phyloP scores from a whole-genome alignment of 768 basidiomycete species.

The Dictyophora rubrovolvata region DNA sequence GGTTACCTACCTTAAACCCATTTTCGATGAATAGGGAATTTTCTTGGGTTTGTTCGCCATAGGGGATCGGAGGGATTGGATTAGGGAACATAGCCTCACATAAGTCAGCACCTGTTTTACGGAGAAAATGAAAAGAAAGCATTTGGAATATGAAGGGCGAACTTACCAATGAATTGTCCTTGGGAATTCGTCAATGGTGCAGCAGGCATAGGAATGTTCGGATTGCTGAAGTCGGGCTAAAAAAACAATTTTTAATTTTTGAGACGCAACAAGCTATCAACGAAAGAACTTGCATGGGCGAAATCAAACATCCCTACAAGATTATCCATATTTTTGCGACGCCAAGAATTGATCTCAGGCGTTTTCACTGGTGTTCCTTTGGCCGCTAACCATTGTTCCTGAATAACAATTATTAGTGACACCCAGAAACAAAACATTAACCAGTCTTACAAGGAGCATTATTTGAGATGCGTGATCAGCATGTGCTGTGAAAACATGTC shows the following conservation, averaged over 20 bases:
- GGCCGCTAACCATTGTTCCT: conserved; percentile 13
- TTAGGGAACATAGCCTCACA: not conserved
- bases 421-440: not conserved
- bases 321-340: conserved; percentile 8
- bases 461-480: conserved; percentile 10
- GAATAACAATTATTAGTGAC: not conserved
- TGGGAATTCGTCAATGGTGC: not conserved
- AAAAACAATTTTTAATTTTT: not conserved
- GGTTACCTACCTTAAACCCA: not conserved
- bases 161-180: not conserved
- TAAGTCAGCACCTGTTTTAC: not conserved
- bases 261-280: not conserved
- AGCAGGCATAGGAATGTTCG: not conserved
- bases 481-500: conserved; percentile 11
- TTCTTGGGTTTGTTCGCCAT: not conserved
- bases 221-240: not conserved
- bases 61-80: not conserved
- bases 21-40: conserved; percentile 4
- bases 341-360: conserved; percentile 1
- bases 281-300: not conserved
- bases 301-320: conserved; percentile 10
- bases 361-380: conserved; percentile 3
- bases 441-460: conserved; percentile 1
- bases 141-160: not conserved
- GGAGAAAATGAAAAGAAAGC: not conserved